These are phyloP conservation scores for Pythium periplocum DNA, from an alignment of 352 stramenopile genomes.

Conservation along the genomic window DNA sequence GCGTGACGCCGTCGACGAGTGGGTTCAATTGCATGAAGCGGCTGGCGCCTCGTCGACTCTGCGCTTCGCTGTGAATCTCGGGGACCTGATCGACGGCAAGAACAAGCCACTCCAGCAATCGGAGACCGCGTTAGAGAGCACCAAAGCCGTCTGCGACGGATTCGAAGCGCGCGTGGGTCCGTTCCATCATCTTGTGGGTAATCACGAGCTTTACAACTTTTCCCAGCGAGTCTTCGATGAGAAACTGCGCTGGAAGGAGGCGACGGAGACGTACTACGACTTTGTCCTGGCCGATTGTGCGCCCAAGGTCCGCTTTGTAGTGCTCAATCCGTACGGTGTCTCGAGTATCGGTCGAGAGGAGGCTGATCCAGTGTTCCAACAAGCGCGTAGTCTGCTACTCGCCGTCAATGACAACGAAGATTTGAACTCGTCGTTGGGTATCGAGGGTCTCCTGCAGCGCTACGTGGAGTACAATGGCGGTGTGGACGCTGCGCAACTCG, in stretches of 20 bases:
- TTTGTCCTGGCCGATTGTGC: constrained; percentile 34
- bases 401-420: constrained; percentile 63
- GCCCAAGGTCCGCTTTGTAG: constrained; percentile 48
- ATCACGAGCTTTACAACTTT: constrained; percentile 87
- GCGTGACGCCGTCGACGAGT: constrained; percentile 35
- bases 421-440: constrained; percentile 59
- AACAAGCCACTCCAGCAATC: constrained; percentile 45
- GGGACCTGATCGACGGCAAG: constrained; percentile 81
- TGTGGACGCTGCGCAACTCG: constrained; percentile 50
- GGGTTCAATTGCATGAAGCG: constrained; percentile 23
- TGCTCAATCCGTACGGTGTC: constrained; percentile 68
- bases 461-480: constrained; percentile 81
- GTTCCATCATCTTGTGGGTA: constrained; percentile 76
- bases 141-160: constrained; percentile 28
- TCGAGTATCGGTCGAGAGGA: constrained; percentile 48
- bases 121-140: constrained; percentile 33
- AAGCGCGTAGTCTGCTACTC: constrained; percentile 35
- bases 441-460: constrained; percentile 34
- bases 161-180: constrained; percentile 41
- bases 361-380: constrained; percentile 36
- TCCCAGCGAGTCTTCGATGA: constrained; percentile 31
- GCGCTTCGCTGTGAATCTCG: constrained; percentile 68
- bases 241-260: constrained; percentile 30
- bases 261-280: constrained; percentile 50
- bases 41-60: constrained; percentile 19